These are phyloP conservation scores for Juncus effusus DNA, from an alignment of 176 grass and related monocot species.

Conservation along the genomic window DNA sequence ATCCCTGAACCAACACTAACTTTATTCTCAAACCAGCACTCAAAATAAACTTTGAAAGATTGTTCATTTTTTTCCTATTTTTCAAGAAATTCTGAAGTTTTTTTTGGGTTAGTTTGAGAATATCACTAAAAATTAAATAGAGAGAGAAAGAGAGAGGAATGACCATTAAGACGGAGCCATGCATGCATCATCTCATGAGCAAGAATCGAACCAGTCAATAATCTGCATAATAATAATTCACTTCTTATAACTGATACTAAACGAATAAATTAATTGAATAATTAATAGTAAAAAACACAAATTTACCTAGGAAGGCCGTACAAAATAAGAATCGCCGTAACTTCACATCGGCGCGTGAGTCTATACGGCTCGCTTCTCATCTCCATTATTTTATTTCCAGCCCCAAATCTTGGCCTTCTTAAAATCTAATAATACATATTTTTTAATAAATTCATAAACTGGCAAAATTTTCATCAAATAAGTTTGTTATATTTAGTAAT, in stretches of 20 bases:
- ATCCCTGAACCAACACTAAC: too few species aligned
- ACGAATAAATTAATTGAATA: slow-evolving; percentile 16
- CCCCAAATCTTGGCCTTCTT: slow-evolving; percentile 63
- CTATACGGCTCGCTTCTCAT: slow-evolving; percentile 88
- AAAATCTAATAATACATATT: slow-evolving; percentile 47
- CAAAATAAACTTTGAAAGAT: too few species aligned
- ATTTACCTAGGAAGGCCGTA: slow-evolving; percentile 94
- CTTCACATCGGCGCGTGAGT: slow-evolving; percentile 80
- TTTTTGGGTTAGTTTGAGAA: neutral
- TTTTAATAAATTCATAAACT: neutral
- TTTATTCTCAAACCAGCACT: slow-evolving; percentile 1
- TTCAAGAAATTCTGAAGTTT: too few species aligned
- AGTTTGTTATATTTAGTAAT: neutral
- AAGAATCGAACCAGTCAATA: slow-evolving; percentile 93
- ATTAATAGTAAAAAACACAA: slow-evolving; percentile 19
- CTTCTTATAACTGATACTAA: neutral
- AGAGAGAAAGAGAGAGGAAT: slow-evolving; percentile 8
- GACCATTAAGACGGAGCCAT: slow-evolving; percentile 93
- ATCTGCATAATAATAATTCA: slow-evolving; percentile 42
- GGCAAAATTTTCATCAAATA: slow-evolving; percentile 14
- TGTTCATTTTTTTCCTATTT: too few species aligned
- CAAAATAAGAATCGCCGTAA: slow-evolving; percentile 93
- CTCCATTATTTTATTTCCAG: slow-evolving; percentile 73
- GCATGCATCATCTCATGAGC: slow-evolving; percentile 99
- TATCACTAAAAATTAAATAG: slow-evolving; percentile 15